These are phyloP conservation scores for Magnaporthiopsis poae DNA, from an alignment of 2,329 filamentous ascomycete genomes.

Conservation along the genomic window DNA sequence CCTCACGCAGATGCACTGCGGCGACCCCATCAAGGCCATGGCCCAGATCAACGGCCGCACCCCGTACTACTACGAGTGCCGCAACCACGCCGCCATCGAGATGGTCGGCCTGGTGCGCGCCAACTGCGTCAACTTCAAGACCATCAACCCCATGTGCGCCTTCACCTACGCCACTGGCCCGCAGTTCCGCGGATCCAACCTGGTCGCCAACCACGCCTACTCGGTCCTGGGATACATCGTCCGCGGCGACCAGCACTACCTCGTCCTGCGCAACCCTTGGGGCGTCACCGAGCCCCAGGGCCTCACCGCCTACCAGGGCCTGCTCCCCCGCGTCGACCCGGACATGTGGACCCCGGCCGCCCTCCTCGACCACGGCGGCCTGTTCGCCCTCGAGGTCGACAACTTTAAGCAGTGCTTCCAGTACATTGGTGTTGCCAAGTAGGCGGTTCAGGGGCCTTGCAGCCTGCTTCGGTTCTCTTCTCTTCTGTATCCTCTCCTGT, in stretches of 20 bases:
- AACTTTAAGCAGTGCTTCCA: conserved; percentile 12
- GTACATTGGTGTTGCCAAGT: conserved; percentile 9
- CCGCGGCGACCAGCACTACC: conserved; percentile 8
- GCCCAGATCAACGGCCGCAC: conserved; percentile 26
- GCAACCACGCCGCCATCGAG: conserved; percentile 14
- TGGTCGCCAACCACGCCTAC: conserved; percentile 36
- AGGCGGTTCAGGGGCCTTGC: background rate
- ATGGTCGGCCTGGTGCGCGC: conserved; percentile 29
- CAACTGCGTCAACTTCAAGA: conserved; percentile 31
- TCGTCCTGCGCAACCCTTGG: conserved; percentile 34
- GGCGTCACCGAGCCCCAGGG: conserved; percentile 32
- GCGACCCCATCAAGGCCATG: conserved; percentile 36
- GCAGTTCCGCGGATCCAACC: conserved; percentile 29
- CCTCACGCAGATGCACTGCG: conserved; percentile 29
- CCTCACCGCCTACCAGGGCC: conserved; percentile 28
- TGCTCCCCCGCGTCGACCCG: conserved; percentile 27
- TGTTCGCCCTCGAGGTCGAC: conserved; percentile 16
- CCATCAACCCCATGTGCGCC: conserved; percentile 32
- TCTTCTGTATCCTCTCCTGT: background rate
- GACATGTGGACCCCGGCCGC: conserved; percentile 15
- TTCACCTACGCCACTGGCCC: conserved; percentile 29
- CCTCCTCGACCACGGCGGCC: conserved; percentile 13
- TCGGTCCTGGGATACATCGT: conserved; percentile 30
- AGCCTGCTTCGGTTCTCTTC: background rate
- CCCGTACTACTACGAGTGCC: conserved; percentile 6